phyloP scores from a whole-genome alignment of 2,329 filamentous ascomycete species.

The Drechslerella dactyloides region DNA sequence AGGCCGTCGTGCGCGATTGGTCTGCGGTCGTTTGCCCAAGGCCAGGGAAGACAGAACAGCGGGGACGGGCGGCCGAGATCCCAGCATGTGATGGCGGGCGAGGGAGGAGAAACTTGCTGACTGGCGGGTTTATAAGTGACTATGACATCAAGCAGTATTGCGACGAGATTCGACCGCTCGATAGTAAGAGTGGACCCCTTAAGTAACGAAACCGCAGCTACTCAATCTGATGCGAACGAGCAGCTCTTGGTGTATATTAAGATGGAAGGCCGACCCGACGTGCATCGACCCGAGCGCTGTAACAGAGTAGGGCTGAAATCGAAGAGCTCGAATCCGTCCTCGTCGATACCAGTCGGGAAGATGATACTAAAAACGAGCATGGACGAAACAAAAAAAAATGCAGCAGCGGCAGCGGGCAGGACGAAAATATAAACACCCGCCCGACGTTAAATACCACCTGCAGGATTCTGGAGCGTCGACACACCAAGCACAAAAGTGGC shows the following conservation, averaged over 20 bases:
- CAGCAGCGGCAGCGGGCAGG: conserved; percentile 7
- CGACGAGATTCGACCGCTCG: neutral
- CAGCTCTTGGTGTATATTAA: conserved; percentile 11
- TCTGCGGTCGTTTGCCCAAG: too few relatives aligned
- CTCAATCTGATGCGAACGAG: neutral
- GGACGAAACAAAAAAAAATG: neutral
- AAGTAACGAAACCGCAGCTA: neutral
- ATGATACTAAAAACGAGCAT: conserved; percentile 9
- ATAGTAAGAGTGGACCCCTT: neutral
- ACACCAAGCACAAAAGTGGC: conserved; percentile 2
- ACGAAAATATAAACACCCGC: conserved; percentile 23
- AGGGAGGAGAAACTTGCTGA: neutral
- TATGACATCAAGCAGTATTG: neutral
- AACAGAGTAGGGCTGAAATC: neutral
- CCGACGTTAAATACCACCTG: neutral
- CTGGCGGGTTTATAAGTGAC: neutral
- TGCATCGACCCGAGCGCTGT: neutral
- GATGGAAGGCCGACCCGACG: conserved; percentile 21
- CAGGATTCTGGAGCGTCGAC: conserved; percentile 15
- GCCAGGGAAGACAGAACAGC: too few relatives aligned
- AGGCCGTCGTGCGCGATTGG: too few relatives aligned
- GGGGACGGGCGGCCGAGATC: neutral
- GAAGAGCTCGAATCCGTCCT: neutral
- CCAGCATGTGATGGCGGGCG: conserved; percentile 1
- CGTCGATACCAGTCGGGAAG: conserved; percentile 1